Evolutionary conservation across 1,139 yeast genomes (phyloP), one percentile per base, ranked within the genome.

Genomic region (Taiozyma onychis): DNA sequence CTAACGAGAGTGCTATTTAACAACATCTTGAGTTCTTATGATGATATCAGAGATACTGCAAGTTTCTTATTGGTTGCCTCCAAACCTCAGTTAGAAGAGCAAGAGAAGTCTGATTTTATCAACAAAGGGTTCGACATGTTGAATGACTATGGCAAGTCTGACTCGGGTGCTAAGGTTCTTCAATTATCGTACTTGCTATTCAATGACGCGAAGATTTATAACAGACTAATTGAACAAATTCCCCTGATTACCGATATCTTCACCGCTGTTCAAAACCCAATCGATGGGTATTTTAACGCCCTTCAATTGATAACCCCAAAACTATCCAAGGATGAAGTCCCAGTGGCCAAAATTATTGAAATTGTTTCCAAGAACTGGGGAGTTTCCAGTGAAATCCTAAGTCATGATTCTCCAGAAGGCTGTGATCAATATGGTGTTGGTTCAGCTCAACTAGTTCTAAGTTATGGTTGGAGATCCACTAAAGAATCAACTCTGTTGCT

Each of bases 401-500:
- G 85, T 41, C 81, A 81, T 56, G 88, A 84, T 54, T 78, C 89
- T 0, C 85, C 88, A 0, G 88, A 82, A 59, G 87, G 88, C 1
- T 61, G 64, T 47, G 65, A 62, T 44, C 55, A 53, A 37, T 61
- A 59, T 46, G 60, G 60, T 22, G 80, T 85, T 18, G 77, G 79
- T 4, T 79, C 81, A 1, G 77, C 84, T 8, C 88, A 83, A 58
- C 67, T 81, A n/a, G 71, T 81, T n/a, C 67, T 77, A 21, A 85
- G 85, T 58, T 88, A 83, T 63, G 78, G 90, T 5, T 91, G 97
- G 95, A 80, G 95, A 64, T 80, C 89, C 0, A 73, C 88, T n/a
- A 88, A 88, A 58, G 96, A 89, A 56, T 79, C 91, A 0, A 78
- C 90, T 0, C 65, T 72, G 3, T 66, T 88, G 37, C 57, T 88